Percentiles rank a stretch among this genome's conserved stretches.
Evolutionary conservation across 257 asterid genomes (phyloP).

Genomic region (Nicotiana paniculata): DNA sequence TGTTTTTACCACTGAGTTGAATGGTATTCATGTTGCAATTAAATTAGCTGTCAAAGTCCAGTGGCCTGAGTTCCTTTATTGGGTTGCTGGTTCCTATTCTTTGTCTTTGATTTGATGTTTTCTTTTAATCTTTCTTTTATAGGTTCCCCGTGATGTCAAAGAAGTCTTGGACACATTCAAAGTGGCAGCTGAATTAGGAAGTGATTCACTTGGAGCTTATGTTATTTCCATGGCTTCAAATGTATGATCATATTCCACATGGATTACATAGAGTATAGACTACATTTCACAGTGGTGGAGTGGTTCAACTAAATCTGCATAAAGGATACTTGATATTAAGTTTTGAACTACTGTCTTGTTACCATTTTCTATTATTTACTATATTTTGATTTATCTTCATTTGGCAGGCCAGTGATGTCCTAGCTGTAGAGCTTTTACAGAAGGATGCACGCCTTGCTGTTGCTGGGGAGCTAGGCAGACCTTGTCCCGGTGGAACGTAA

Average conservation of each 20-base stretch:
- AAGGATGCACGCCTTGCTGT: slow-evolving; percentile 88
- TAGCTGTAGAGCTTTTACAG: slow-evolving; percentile 95
- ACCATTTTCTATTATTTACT: not conserved
- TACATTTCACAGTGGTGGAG: not conserved
- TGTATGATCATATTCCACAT: slow-evolving; percentile 33
- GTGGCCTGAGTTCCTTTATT: not conserved
- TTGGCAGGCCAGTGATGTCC: slow-evolving; percentile 97
- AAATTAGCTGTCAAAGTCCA: not conserved
- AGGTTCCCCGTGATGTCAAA: slow-evolving; percentile 82
- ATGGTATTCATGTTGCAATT: not conserved
- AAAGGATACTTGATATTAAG: not conserved
- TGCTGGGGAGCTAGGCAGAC: slow-evolving; percentile 68
- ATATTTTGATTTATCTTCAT: not conserved
- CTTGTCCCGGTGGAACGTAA: slow-evolving; percentile 86
- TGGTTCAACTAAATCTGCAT: not conserved
- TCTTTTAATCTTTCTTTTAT: slow-evolving; percentile 2
- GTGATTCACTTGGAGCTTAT: slow-evolving; percentile 91
- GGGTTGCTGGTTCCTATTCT: not conserved
- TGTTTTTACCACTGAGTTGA: not conserved
- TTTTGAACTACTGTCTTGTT: not conserved
- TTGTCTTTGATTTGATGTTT: not conserved
- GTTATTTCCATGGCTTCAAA: slow-evolving; percentile 98
- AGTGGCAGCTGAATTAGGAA: slow-evolving; percentile 93
- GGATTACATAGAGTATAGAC: not conserved
- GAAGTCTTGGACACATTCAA: slow-evolving; percentile 94